A percentile compares a stretch with the other conserved stretches of the same genome.
Conservation (phyloP, 2,329 filamentous ascomycete species). For the Lasiodiplodia citricola region DNA sequence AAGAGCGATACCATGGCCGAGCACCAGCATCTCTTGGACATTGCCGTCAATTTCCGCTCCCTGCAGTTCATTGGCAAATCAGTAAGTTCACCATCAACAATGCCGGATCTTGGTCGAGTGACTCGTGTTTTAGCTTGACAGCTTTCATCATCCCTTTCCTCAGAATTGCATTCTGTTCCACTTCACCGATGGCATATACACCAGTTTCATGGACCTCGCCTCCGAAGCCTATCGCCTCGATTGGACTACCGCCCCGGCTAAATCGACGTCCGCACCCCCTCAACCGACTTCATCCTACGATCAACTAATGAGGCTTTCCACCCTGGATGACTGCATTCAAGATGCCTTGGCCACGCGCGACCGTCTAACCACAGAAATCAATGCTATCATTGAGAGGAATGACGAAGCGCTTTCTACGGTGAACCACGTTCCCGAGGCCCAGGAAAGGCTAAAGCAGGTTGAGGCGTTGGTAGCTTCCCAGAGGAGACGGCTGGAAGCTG, state of each 20-base stretch:
- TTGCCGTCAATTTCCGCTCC: constrained; percentile 71
- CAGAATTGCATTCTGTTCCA: constrained; percentile 85
- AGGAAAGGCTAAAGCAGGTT: constrained; percentile 51
- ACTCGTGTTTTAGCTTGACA: constrained; percentile 51
- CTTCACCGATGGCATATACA: constrained; percentile 85
- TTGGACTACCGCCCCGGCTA: constrained; percentile 40
- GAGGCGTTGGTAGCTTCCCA: constrained; percentile 65
- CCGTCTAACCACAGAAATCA: constrained; percentile 78
- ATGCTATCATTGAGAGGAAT: constrained; percentile 52
- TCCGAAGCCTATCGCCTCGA: constrained; percentile 44
- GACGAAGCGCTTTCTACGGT: constrained; percentile 42
- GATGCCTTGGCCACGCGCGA: constrained; percentile 82
- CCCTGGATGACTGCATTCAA: constrained; percentile 87
- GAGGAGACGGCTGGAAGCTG: constrained; percentile 67
- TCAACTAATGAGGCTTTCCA: constrained; percentile 83
- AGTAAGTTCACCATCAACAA: constrained; percentile 38
- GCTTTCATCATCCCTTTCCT: constrained; percentile 74
- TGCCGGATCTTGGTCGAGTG: constrained; percentile 3
- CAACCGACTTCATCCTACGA: constrained; percentile 82
- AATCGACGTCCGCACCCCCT: constrained; percentile 53
- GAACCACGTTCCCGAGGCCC: constrained; percentile 46
- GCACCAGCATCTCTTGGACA: constrained; percentile 72
- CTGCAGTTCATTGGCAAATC: constrained; percentile 79
- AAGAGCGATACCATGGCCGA: constrained; percentile 58
- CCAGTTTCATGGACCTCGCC: constrained; percentile 71